A percentile compares a stretch with the other conserved stretches of the same genome.
These are phyloP conservation scores for Hypoxylon sp. DNA, from an alignment of 2,329 filamentous ascomycete species.

Conservation along the genomic window DNA sequence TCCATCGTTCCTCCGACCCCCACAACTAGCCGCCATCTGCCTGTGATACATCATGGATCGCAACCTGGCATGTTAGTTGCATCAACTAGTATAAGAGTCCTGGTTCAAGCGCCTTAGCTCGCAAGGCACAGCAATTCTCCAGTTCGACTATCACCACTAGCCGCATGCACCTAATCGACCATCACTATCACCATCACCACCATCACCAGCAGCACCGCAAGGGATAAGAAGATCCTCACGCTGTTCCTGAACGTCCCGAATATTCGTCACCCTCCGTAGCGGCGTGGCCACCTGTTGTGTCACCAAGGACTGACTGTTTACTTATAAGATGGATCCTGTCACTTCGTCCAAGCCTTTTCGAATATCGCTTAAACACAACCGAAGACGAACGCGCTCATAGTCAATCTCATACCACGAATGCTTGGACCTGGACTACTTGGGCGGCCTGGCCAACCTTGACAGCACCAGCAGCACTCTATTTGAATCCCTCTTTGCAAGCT, in stretches of 20 bases:
- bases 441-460: background rate
- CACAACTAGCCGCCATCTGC: constrained; percentile 37
- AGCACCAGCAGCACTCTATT: background rate
- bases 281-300: constrained; percentile 28
- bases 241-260: constrained; percentile 27
- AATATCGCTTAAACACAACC: constrained; percentile 21
- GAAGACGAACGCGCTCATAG: constrained; percentile 21
- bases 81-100: constrained; percentile 35
- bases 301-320: constrained; percentile 26
- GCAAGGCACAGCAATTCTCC: constrained; percentile 22
- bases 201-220: constrained; percentile 12
- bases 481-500: constrained; percentile 11
- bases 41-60: constrained; percentile 35
- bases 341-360: background rate
- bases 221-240: background rate
- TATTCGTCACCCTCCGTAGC: constrained; percentile 28
- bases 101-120: constrained; percentile 29
- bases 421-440: background rate
- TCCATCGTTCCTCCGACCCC: constrained; percentile 19
- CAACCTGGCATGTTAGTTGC: constrained; percentile 28
- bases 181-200: constrained; percentile 8
- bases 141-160: constrained; percentile 31
- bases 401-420: constrained; percentile 1
- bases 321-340: constrained; percentile 28
- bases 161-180: constrained; percentile 31